phyloP scores from a whole-genome alignment of 805 yeast genomes.

The Lipomyces sp. region DNA sequence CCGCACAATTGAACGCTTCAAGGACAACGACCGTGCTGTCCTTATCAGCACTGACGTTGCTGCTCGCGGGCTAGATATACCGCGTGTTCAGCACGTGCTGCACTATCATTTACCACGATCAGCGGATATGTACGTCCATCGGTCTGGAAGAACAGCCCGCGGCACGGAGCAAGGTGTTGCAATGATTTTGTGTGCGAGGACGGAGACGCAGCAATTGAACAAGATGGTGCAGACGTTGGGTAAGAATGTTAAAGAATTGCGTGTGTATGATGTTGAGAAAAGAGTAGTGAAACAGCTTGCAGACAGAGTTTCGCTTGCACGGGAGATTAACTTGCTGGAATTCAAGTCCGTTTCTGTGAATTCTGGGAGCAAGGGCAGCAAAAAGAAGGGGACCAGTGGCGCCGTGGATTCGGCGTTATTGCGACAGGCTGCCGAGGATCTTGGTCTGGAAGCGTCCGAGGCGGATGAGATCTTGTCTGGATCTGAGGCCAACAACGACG shows the following conservation, averaged over 20 bases:
- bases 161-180: conserved; percentile 90
- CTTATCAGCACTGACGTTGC: conserved; percentile 96
- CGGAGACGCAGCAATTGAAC: conserved; percentile 88
- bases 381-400: conserved; percentile 50
- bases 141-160: conserved; percentile 99
- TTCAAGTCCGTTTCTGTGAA: conserved; percentile 57
- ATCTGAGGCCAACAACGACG: conserved; percentile 39
- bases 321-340: conserved; percentile 74
- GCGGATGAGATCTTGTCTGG: conserved; percentile 61
- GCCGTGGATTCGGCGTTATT: conserved; percentile 73
- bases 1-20: conserved; percentile 81
- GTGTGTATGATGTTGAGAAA: conserved; percentile 74
- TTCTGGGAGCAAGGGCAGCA: conserved; percentile 6
- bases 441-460: conserved; percentile 81
- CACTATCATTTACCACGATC: conserved; percentile 95
- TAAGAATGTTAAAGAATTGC: conserved; percentile 58
- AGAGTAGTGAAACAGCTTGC: conserved; percentile 72
- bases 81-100: conserved; percentile 87
- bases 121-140: conserved; percentile 91
- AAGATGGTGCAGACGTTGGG: conserved; percentile 66
- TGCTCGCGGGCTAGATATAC: conserved; percentile 95
- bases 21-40: conserved; percentile 53
- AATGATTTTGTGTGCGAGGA: conserved; percentile 88
- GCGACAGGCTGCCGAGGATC: conserved; percentile 87
- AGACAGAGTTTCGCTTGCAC: conserved; percentile 69